A percentile compares a stretch with the other conserved stretches of the same genome.
Conservation (phyloP, 2,329 filamentous ascomycete species). For the Tolypocladium tropicale region DNA sequence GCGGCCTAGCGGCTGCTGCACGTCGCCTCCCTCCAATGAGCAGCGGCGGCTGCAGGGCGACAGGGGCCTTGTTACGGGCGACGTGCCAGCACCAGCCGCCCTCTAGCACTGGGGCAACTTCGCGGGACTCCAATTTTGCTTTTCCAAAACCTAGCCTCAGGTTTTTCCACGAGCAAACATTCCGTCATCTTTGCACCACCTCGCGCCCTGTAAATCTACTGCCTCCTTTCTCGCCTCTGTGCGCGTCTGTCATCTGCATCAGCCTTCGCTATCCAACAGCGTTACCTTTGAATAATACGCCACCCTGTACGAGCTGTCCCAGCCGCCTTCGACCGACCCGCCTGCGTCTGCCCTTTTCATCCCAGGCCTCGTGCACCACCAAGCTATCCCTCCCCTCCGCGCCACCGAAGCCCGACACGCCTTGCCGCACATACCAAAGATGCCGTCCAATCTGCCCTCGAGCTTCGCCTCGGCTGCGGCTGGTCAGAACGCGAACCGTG, state of each 20-base stretch:
- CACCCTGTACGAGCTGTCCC: not conserved
- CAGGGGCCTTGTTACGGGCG: not conserved
- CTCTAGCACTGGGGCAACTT: constrained; percentile 7
- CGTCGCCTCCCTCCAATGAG: constrained; percentile 1
- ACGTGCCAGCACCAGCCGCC: not conserved
- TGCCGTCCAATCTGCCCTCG: constrained; percentile 70
- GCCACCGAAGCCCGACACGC: not conserved
- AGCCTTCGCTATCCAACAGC: constrained; percentile 1
- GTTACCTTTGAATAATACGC: not conserved
- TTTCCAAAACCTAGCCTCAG: constrained; percentile 21
- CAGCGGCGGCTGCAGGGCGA: constrained; percentile 1
- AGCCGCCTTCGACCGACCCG: not conserved
- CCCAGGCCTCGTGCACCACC: not conserved
- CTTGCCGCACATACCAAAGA: constrained; percentile 16
- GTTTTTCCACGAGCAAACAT: constrained; percentile 16
- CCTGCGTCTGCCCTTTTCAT: not conserved
- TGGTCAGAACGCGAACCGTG: constrained; percentile 57
- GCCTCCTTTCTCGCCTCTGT: constrained; percentile 1
- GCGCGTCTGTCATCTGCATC: constrained; percentile 5
- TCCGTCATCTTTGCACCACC: constrained; percentile 8
- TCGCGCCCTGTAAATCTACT: constrained; percentile 5
- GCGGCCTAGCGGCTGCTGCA: constrained; percentile 8
- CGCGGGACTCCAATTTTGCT: constrained; percentile 20
- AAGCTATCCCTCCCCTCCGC: not conserved
- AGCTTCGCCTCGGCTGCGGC: constrained; percentile 79